Conservation (phyloP, 345 rosid species). For the Ceriops zippeliana region DNA sequence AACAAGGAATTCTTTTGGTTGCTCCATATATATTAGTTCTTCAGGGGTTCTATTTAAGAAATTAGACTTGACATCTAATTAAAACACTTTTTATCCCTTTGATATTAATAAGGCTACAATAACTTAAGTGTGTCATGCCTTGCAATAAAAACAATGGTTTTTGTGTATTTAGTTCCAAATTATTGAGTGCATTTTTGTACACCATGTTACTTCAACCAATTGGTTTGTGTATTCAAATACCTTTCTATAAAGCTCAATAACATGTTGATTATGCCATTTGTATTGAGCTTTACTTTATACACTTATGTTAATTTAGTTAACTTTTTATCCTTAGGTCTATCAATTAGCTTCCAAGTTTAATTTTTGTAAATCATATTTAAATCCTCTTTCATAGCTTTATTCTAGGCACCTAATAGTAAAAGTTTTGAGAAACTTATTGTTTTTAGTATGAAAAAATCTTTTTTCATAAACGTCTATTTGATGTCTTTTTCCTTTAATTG, state of each 20-base stretch:
- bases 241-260: too few species aligned
- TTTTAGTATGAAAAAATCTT: background rate
- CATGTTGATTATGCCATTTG: background rate
- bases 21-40: background rate
- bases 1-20: background rate
- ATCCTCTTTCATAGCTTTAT: background rate
- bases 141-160: background rate
- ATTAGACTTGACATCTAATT: background rate
- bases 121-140: background rate
- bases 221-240: too few species aligned
- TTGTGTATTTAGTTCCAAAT: background rate
- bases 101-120: background rate
- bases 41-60: background rate
- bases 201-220: too few species aligned
- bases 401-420: too few species aligned
- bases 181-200: background rate
- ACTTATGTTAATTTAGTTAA: background rate
- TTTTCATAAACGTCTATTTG: accelerated
- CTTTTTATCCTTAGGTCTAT: background rate
- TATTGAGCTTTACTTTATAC: background rate
- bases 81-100: background rate
- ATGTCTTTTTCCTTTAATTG: background rate
- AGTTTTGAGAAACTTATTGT: too few species aligned
- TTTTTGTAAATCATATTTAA: background rate
- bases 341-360: background rate